Base-by-base conservation (phyloP, 352 stramenopile species). In the Blastocystis sp. region DNA sequence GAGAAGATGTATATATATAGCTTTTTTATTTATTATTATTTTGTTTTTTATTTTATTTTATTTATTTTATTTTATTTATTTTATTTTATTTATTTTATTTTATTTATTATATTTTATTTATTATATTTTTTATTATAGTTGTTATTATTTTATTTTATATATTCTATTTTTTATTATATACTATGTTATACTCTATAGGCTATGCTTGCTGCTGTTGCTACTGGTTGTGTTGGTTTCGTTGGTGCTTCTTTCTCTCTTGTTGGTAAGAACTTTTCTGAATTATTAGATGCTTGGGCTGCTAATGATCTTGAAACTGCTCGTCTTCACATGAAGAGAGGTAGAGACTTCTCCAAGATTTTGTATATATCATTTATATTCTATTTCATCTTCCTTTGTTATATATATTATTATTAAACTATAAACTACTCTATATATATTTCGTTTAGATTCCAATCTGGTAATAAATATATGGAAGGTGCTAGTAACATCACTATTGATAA, bases 401-500 rank as follows among this genome's bases (percentile, higher is more conserved):
- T n/a, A n/a, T n/a, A n/a, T n/a, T n/a, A n/a, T n/a, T n/a, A n/a
- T n/a, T n/a, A n/a, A n/a, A n/a, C n/a, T n/a, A n/a, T n/a, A n/a
- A n/a, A n/a, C n/a, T n/a, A n/a, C n/a, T n/a, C n/a, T n/a, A n/a
- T n/a, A n/a, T n/a, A n/a, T n/a, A n/a, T n/a, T n/a, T n/a, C n/a
- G n/a, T n/a, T n/a, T n/a, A n/a, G n/a, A n/a, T n/a, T n/a, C 19
- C 35, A 62, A 21, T 21, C 25, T 10, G 52, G 52, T 3, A 62
- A 62, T 19, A 24, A 31, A 24, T 62, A 62, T 27, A 42, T 39
- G 25, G 52, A 62, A 28, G 52, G 52, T 13, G 52, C 54, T 24
- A 42, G 54, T 34, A 49, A 27, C 18, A 62, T 62, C 16, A 62
- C 52, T 19, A 27, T 62, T 13, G 41, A 54, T 27, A 62, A 62